Conservation (phyloP, 2,329 filamentous ascomycete genomes). For the Fusarium sp. region DNA sequence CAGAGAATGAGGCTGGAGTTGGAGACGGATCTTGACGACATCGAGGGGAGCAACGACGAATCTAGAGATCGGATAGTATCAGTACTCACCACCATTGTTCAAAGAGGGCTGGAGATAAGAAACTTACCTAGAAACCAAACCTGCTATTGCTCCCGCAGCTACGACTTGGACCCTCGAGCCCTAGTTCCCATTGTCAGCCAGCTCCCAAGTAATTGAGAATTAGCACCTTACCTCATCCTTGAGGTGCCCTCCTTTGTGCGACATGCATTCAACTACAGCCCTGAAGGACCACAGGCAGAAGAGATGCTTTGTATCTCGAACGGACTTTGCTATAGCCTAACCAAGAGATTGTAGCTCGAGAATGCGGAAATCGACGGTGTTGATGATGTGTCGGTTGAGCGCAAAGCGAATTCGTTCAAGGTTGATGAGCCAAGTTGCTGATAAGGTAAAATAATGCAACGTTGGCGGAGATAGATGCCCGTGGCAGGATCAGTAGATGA, state of each 20-base stretch:
- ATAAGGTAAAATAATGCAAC: slow-evolving; percentile 18
- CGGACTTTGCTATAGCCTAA: background rate
- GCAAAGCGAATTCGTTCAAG: slow-evolving; percentile 51
- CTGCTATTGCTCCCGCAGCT: slow-evolving; percentile 71
- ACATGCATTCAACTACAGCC: slow-evolving; percentile 48
- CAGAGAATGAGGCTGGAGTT: slow-evolving; percentile 88
- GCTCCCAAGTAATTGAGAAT: background rate
- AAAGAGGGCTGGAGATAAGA: background rate
- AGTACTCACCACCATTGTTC: slow-evolving; percentile 6
- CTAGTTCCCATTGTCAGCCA: slow-evolving; percentile 45
- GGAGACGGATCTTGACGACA: slow-evolving; percentile 96
- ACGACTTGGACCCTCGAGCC: slow-evolving; percentile 67
- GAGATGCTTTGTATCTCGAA: slow-evolving; percentile 33
- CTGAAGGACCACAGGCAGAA: slow-evolving; percentile 22
- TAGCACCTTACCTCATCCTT: slow-evolving; percentile 64
- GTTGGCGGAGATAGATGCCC: slow-evolving; percentile 32
- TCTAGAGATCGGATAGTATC: slow-evolving; percentile 54
- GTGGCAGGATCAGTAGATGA: slow-evolving; percentile 8
- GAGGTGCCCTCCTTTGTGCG: slow-evolving; percentile 55
- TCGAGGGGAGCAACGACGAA: slow-evolving; percentile 96
- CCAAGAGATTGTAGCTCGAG: background rate
- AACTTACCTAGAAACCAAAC: slow-evolving; percentile 83
- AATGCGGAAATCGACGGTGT: background rate
- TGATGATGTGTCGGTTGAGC: background rate
- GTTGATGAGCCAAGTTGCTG: slow-evolving; percentile 22